A percentile compares a stretch with the other conserved stretches of the same genome.
phyloP scores from a whole-genome alignment of 441 rosid species.

The Raphanus hybrid region DNA sequence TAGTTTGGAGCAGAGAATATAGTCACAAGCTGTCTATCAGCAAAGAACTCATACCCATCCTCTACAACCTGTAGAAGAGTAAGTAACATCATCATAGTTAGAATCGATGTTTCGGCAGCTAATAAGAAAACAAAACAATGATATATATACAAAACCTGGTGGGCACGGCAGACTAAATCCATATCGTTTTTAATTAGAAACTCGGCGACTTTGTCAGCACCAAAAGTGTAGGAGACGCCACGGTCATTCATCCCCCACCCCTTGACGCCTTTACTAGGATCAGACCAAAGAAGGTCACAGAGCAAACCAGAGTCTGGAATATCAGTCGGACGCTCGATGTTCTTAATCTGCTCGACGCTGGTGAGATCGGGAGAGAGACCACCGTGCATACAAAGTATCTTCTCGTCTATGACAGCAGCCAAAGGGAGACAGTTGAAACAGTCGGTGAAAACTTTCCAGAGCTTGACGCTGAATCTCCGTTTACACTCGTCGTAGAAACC shows the following conservation, averaged over 20 bases:
- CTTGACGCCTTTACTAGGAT: conserved; percentile 58
- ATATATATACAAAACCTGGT: conserved; percentile 49
- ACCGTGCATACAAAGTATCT: conserved; percentile 77
- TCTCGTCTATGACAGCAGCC: conserved; percentile 71
- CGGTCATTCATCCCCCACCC: conserved; percentile 76
- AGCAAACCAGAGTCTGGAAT: conserved; percentile 72
- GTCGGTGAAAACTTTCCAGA: conserved; percentile 68
- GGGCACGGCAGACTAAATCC: conserved; percentile 73
- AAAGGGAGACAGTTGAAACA: conserved; percentile 75
- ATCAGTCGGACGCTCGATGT: conserved; percentile 59
- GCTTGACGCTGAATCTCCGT: conserved; percentile 60
- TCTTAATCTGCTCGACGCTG: conserved; percentile 62
- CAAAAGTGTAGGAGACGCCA: conserved; percentile 70
- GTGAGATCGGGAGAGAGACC: conserved; percentile 68
- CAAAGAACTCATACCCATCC: conserved; percentile 78
- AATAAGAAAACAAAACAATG: background rate
- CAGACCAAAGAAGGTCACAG: conserved; percentile 75
- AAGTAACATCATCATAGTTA: background rate
- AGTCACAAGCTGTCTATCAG: conserved; percentile 70
- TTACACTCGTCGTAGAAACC: conserved; percentile 78
- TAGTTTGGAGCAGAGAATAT: conserved; percentile 78
- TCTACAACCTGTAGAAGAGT: conserved; percentile 59
- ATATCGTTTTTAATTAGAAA: conserved; percentile 58
- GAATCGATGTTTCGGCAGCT: background rate
- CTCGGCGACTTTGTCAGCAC: conserved; percentile 59